Evolutionary conservation across 768 basidiomycete species (phyloP), one percentile per base, ranked within the genome.

Genomic region (Lactarius quietus): DNA sequence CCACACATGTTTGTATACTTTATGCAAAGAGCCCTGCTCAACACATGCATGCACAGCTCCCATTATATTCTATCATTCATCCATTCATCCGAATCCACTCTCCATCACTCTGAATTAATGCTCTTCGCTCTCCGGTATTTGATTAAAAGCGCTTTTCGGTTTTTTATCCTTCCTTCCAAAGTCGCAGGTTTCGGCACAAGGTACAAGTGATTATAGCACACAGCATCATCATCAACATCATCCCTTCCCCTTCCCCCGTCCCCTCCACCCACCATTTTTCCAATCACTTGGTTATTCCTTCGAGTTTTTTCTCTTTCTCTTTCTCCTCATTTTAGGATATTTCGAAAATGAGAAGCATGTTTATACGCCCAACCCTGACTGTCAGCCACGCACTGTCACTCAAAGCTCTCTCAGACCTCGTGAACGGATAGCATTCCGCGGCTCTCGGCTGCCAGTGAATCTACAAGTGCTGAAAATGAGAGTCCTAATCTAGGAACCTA

Each of bases 1-100:
- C 36, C 35, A 41, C 61, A 54, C 61, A 62, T 66, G 57, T 66
- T 66, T 66, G 65, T 66, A 66, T 56, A 58, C 38, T 62, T 59
- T 66, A 66, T 59, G 64, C 64, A 65, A 65, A 55, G 61, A 53
- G 57, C 57, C 36, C 38, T 23, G 53, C 31, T 29, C 56, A 12
- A 36, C 61, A 23, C 17, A 58, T 29, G 59, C 59, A 52, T 58
- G 31, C 65, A 31, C 38, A 15, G 29, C 48, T 38, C n/a, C 48
- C 33, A 29, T 57, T 66, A 62, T 43, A 57, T 41, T 66, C 60
- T 39, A 52, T 17, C n/a, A 57, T 57, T 20, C 58, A 38, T 33
- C 17, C 26, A 12, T 45, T 31, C 33, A 26, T 35, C 35, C 48
- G 15, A 26, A n/a, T n/a, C 10, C 52, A 36, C 35, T 8, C 36